Conservation (phyloP, 164 flowering plant genomes). For the Akebia trifoliata region DNA sequence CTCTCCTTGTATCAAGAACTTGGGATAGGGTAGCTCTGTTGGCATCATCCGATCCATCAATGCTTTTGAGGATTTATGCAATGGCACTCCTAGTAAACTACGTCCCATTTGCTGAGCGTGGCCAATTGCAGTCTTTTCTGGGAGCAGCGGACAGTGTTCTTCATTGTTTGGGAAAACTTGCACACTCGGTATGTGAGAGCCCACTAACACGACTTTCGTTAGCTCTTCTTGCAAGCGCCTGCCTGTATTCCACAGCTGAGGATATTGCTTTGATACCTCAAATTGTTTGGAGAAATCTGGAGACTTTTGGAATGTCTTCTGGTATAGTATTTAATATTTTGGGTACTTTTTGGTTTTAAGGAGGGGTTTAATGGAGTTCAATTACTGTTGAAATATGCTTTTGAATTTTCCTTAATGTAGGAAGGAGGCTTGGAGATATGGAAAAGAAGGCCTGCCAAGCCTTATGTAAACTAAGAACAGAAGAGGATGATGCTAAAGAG, state of each 20-base stretch:
- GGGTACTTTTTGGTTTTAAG: not conserved
- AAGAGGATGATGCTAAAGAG: conserved; percentile 71
- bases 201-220: conserved; percentile 55
- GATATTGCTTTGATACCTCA: conserved; percentile 77
- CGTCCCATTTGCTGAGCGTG: conserved; percentile 53
- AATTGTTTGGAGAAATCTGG: conserved; percentile 64
- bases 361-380: not conserved
- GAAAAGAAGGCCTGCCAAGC: conserved; percentile 69
- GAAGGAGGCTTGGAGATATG: conserved; percentile 44
- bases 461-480: conserved; percentile 53
- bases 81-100: conserved; percentile 53
- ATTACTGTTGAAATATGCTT: not conserved
- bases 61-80: conserved; percentile 54
- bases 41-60: conserved; percentile 64
- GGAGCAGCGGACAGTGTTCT: conserved; percentile 54
- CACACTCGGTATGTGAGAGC: conserved; percentile 44
- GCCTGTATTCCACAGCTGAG: conserved; percentile 64
- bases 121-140: conserved; percentile 65
- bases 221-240: conserved; percentile 66
- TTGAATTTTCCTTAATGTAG: conserved; percentile 16
- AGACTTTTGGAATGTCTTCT: conserved; percentile 50
- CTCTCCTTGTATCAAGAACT: conserved; percentile 52
- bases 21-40: conserved; percentile 68
- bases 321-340: conserved; percentile 33
- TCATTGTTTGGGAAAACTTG: conserved; percentile 44